phyloP scores from a whole-genome alignment of 2,329 filamentous ascomycete species.

The Cordyceps cicadae region DNA sequence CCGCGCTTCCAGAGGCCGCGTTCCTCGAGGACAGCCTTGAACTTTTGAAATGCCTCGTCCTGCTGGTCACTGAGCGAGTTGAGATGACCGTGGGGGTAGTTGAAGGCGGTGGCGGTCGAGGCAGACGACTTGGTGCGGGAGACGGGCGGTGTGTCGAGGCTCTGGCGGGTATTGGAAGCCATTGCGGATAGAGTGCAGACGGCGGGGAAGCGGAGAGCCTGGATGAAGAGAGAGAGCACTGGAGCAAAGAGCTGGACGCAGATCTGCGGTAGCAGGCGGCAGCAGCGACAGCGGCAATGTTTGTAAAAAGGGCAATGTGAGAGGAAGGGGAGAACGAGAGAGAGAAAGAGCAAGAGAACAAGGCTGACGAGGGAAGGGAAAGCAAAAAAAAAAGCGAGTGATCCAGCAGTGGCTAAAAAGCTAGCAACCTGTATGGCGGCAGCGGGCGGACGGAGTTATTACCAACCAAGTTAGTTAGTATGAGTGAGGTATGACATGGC shows the following conservation, averaged over 20 bases:
- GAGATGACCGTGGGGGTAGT: conserved; percentile 70
- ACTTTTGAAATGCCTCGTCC: conserved; percentile 56
- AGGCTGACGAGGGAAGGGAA: background rate
- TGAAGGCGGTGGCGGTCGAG: conserved; percentile 29
- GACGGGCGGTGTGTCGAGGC: conserved; percentile 4
- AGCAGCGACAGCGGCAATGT: background rate
- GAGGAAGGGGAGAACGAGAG: background rate
- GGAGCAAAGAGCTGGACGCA: background rate
- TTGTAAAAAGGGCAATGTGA: background rate
- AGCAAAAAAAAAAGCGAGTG: conserved; percentile 4
- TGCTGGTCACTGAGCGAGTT: conserved; percentile 67
- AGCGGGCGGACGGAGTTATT: too few relatives aligned
- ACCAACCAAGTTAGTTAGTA: too few relatives aligned
- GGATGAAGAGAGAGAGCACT: background rate
- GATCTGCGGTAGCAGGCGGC: background rate
- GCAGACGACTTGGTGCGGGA: conserved; percentile 16
- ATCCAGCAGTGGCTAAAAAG: background rate
- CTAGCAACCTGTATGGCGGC: background rate
- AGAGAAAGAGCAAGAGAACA: background rate
- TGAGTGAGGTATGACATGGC: too few relatives aligned
- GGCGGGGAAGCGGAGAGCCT: background rate
- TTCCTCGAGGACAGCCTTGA: conserved; percentile 61
- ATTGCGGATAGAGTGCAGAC: background rate
- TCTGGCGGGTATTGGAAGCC: conserved; percentile 1
- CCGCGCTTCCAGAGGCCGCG: conserved; percentile 55